Base-by-base conservation (phyloP, 2,329 filamentous ascomycete species). In the Tolypocladium album region DNA sequence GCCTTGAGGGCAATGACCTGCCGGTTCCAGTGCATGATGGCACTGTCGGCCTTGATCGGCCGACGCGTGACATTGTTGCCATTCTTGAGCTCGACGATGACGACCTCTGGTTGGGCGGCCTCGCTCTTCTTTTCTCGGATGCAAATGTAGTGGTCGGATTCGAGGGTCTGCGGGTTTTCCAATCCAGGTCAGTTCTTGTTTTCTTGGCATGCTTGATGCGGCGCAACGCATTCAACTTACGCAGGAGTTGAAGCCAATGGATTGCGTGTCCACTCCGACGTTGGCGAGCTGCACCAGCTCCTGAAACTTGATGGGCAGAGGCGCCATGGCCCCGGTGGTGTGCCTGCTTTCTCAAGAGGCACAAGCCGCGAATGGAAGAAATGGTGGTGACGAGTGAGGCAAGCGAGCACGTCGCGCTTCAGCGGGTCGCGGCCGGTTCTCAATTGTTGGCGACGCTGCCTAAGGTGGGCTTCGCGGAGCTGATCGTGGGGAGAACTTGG, bases 21-120 rank as follows among this genome's bases (percentile, higher is more conserved):
- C 74, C 88, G 90, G 68, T 84, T 88, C 90, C 91, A 96, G 84
- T 99, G 94, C 94, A 99, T 97, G 74, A 99, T 96, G 69, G 95
- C 94, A 85, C 92, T 97, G 79, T 99, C 94, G 71, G 94, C 94
- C 82, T 96, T 97, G 81, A 99, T 99, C 56, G 93, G 91, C 73
- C 93, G 86, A 70, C 90, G 88, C 68, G 91, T 94, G 74, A 97
- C 87, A 80, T 94, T 93, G 85, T 96, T 97, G 79, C 87, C 87
- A 78, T 97, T 95, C 78, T 97, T 97, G 72, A 99, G 88, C 77
- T 99, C 90, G 78, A 99, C 81, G 75, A 99, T 99, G 76, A 99
- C 89, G 66, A 99, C 93, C 78, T 97, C 92, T 65, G 92, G 90
- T 69, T 90, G 88, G 65, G 91, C 84, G 66, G 87, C 85, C 69